Evolutionary conservation across 176 grass and related monocot genomes (phyloP).

Genomic region (Oryza glaberrima): DNA sequence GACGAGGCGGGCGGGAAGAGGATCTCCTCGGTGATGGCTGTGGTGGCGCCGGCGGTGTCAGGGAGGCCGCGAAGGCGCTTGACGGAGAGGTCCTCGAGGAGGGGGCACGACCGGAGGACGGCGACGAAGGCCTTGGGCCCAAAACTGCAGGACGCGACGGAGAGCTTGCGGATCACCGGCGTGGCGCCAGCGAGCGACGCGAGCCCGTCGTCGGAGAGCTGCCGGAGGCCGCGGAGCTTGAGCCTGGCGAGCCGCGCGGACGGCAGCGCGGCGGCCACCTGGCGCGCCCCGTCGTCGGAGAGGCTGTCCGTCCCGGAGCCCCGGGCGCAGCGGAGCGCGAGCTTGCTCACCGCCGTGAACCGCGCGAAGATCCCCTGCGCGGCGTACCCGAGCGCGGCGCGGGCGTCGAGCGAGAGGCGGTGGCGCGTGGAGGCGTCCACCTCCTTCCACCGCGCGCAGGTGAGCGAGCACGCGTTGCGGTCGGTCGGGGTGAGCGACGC

Average conservation of each 20-base stretch:
- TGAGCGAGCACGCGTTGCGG: slow-evolving; percentile 75
- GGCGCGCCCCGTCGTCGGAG: slow-evolving; percentile 59
- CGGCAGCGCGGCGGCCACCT: slow-evolving; percentile 35
- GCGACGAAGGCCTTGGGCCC: slow-evolving; percentile 79
- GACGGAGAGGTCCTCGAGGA: slow-evolving; percentile 85
- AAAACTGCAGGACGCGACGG: slow-evolving; percentile 81
- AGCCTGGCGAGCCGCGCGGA: slow-evolving; percentile 65
- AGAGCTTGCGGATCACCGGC: slow-evolving; percentile 73
- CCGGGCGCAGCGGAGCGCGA: slow-evolving; percentile 65
- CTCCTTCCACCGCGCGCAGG: slow-evolving; percentile 69
- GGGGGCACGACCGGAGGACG: slow-evolving; percentile 58
- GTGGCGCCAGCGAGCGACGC: slow-evolving; percentile 49
- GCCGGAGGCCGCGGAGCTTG: slow-evolving; percentile 78
- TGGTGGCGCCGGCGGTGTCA: slow-evolving; percentile 52
- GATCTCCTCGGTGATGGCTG: slow-evolving; percentile 44
- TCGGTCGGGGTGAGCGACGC: slow-evolving; percentile 59
- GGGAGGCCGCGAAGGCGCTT: slow-evolving; percentile 87
- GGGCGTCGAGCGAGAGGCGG: slow-evolving; percentile 65
- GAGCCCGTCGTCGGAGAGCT: slow-evolving; percentile 73
- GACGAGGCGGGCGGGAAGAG: slow-evolving; percentile 38
- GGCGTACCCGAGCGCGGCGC: slow-evolving; percentile 37
- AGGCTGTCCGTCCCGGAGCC: slow-evolving; percentile 71
- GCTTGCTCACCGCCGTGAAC: slow-evolving; percentile 70
- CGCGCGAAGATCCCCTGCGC: slow-evolving; percentile 51
- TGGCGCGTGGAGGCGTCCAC: slow-evolving; percentile 68